These are phyloP conservation scores for Solanum chiquidenum DNA, from an alignment of 257 asterid species.

Conservation along the genomic window DNA sequence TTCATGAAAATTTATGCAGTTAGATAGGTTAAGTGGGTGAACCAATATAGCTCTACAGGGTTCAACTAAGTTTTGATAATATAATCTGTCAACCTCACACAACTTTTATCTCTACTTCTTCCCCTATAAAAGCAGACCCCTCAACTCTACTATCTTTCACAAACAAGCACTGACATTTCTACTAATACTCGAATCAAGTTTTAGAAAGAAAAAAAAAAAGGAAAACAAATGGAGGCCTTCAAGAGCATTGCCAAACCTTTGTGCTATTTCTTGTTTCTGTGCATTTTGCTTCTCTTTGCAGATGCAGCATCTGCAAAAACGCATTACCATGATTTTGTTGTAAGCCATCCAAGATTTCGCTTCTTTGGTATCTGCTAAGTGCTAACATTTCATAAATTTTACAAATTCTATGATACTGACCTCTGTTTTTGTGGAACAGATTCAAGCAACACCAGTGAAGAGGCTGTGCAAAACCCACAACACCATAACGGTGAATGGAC, in stretches of 20 bases:
- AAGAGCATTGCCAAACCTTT: slow-evolving; percentile 3
- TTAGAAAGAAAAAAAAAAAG: not conserved
- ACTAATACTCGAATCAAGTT: not conserved
- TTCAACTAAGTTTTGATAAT: slow-evolving; percentile 37
- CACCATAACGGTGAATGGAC: slow-evolving; percentile 57
- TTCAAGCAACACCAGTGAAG: slow-evolving; percentile 77
- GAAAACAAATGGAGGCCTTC: slow-evolving; percentile 15
- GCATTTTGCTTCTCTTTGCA: slow-evolving; percentile 20
- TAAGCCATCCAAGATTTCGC: slow-evolving; percentile 12
- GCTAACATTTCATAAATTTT: not conserved
- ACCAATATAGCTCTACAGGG: slow-evolving; percentile 33
- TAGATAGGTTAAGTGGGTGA: slow-evolving; percentile 51
- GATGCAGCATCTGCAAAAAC: slow-evolving; percentile 40
- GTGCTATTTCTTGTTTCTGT: slow-evolving; percentile 12
- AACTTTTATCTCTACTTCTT: slow-evolving; percentile 11
- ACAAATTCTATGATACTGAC: not conserved
- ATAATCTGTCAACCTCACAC: slow-evolving; percentile 32
- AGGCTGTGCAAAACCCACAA: slow-evolving; percentile 84
- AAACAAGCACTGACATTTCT: not conserved
- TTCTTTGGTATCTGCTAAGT: not conserved
- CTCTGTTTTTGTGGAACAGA: slow-evolving; percentile 19
- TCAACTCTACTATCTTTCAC: slow-evolving; percentile 19
- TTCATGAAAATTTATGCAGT: slow-evolving; percentile 11
- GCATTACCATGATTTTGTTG: slow-evolving; percentile 57
- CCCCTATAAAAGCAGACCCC: slow-evolving; percentile 27